Evolutionary conservation across 306 rosid species (phyloP).

Genomic region (Pachyrhizus erosus): DNA sequence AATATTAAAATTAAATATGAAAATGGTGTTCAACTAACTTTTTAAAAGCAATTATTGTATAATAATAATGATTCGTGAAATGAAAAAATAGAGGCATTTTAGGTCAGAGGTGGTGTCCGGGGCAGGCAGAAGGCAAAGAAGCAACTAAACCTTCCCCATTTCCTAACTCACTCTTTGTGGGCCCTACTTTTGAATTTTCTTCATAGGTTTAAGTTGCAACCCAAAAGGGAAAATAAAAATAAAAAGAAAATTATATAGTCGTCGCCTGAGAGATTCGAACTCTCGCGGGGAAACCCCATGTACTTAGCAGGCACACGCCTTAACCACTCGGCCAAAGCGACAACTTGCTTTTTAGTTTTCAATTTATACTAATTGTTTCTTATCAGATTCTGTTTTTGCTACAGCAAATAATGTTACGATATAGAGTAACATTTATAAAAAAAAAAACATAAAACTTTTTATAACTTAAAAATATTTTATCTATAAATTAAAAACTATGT

Average conservation of each 20-base stretch:
- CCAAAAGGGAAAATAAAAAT: neutral
- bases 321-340: slow-evolving; percentile 92
- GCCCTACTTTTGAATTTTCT: slow-evolving; percentile 5
- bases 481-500: no score
- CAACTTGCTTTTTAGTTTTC: neutral
- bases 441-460: no score
- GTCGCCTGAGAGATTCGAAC: slow-evolving; percentile 77
- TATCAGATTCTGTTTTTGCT: no score
- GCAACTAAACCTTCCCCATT: slow-evolving; percentile 39
- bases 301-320: slow-evolving; percentile 85
- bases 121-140: slow-evolving; percentile 26
- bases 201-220: neutral
- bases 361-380: neutral
- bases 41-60: neutral
- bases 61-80: neutral
- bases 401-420: no score
- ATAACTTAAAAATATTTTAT: no score
- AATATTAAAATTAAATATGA: neutral
- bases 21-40: neutral
- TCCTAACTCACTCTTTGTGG: slow-evolving; percentile 3
- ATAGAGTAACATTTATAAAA: no score
- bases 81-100: neutral
- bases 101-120: slow-evolving; percentile 32
- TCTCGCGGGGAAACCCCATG: slow-evolving; percentile 78
- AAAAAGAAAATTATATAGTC: fast-evolving